Evolutionary conservation across 345 rosid genomes (phyloP), one percentile per base, ranked within the genome.

Genomic region (Melastoma malabathricum): DNA sequence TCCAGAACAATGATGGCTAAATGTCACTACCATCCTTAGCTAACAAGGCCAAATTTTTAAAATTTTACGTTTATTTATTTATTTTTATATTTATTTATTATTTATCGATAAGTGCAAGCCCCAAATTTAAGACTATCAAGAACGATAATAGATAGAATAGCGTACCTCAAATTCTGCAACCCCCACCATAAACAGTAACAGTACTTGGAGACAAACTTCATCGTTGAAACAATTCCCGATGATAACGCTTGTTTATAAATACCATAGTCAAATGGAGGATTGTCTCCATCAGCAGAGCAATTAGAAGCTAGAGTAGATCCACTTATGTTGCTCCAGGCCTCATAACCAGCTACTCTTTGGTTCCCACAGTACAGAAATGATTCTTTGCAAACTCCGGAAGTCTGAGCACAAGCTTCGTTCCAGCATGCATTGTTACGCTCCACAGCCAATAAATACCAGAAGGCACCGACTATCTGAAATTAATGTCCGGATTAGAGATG

Each of bases 161-260:
- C 29, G 43, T 55, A 90, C 98, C 98, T 90, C 62, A 92, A 73
- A 70, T 92, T 92, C 73, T 87, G 96, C 48, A 92, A 83, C 16
- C 98, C 98, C 98, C 96, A 92, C 98, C 98, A 92, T 53, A 87
- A 74, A 66, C 95, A 92, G 57, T 76, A 92, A 63, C 79, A 82
- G 61, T 73, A 92, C 46, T 90, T 92, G 0, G 96, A 59, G 29
- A 87, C 54, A 65, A 90, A 90, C n/a, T 79, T 74, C 59, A 62
- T 67, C 16, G 94, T 82, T n/a, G 94, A 74, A 56, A 81, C 84
- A 61, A 87, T 64, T 5, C 71, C 80, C 47, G 95, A 87, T 19
- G 89, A 63, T 51, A 92, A 52, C 13, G 93, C 96, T 13, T 72
- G 64, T 16, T 53, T 19, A 60, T 50, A 92, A 63, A 92, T 92